phyloP scores from a whole-genome alignment of 352 stramenopile species.

The Phytophthora colocasiae region DNA sequence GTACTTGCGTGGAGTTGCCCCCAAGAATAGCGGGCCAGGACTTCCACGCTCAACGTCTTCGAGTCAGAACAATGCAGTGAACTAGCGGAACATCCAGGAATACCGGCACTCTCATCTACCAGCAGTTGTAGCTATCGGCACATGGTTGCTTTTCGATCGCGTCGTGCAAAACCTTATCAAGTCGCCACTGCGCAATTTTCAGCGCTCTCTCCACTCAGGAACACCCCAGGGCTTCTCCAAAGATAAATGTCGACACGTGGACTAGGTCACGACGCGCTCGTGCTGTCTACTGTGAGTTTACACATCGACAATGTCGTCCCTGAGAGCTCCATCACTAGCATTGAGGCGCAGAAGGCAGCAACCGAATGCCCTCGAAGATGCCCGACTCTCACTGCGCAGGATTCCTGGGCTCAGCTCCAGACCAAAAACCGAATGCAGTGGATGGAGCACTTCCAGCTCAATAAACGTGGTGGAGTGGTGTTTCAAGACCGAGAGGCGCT shows the following conservation, averaged over 20 bases:
- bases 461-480: constrained; percentile 75
- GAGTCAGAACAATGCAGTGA: constrained; percentile 26
- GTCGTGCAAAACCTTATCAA: not conserved
- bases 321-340: constrained; percentile 41
- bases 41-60: constrained; percentile 10
- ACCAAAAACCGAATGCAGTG: constrained; percentile 65
- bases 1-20: constrained; percentile 4
- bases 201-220: not conserved
- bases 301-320: constrained; percentile 66
- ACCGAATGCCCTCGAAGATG: constrained; percentile 17
- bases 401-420: constrained; percentile 61
- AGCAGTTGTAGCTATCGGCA: not conserved
- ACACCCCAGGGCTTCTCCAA: not conserved
- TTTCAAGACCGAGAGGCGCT: constrained; percentile 73
- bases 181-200: constrained; percentile 23
- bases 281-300: constrained; percentile 57
- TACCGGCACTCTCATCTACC: constrained; percentile 15
- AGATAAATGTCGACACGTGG: constrained; percentile 27
- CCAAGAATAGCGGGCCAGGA: constrained; percentile 26
- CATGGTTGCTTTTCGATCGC: constrained; percentile 2
- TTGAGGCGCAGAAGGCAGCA: constrained; percentile 37
- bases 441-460: constrained; percentile 63
- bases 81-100: constrained; percentile 25
- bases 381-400: constrained; percentile 24
- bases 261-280: constrained; percentile 25